Percentiles rank a stretch among this genome's conserved stretches.
phyloP scores from a whole-genome alignment of 257 asterid species.

The Lycium ferocissimum region DNA sequence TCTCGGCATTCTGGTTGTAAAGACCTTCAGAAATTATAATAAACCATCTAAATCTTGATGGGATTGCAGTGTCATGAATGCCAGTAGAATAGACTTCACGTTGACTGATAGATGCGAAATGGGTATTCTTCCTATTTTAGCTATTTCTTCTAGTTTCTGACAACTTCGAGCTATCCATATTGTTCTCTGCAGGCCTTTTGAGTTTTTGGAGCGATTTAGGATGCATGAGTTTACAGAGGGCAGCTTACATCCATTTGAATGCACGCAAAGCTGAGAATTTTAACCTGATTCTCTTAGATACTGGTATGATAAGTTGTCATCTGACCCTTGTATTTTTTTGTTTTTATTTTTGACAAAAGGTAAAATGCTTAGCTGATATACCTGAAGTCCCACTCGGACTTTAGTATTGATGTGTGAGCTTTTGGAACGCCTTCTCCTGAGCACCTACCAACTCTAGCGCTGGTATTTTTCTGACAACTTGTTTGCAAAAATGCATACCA shows the following conservation, averaged over 20 bases:
- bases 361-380: not conserved
- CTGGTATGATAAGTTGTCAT: conserved; percentile 7
- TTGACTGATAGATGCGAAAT: conserved; percentile 14
- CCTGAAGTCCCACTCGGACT: not conserved
- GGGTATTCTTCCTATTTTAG: not conserved
- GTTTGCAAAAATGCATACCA: conserved; percentile 4
- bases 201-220: conserved; percentile 83
- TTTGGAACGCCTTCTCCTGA: not conserved
- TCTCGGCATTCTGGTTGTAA: too few relatives aligned
- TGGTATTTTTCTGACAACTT: not conserved
- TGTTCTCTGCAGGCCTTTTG: conserved; percentile 77
- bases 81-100: not conserved
- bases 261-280: conserved; percentile 77
- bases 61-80: not conserved
- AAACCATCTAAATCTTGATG: not conserved
- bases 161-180: conserved; percentile 2
- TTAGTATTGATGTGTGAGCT: not conserved
- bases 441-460: not conserved
- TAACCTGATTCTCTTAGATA: not conserved
- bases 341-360: not conserved
- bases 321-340: not conserved
- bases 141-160: not conserved
- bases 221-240: conserved; percentile 94
- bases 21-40: not conserved
- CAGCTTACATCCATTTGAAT: conserved; percentile 89